Conservation (phyloP, 2,329 filamentous ascomycete species). For the Fusarium musae region DNA sequence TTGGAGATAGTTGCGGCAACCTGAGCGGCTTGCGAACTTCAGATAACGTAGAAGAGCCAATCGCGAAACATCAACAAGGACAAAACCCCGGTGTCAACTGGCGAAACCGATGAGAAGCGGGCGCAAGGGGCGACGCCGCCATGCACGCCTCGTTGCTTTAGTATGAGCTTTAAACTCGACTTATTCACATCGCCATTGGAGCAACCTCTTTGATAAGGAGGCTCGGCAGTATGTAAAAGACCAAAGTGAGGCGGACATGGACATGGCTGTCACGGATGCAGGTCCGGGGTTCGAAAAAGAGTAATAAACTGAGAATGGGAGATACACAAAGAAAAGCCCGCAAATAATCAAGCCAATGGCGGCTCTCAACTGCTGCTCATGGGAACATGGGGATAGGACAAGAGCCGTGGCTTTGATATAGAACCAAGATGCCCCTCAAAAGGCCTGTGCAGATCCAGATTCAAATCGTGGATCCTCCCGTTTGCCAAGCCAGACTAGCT, state of each 20-base stretch:
- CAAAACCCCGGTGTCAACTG: not conserved
- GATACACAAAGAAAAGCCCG: not conserved
- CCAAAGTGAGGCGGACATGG: constrained; percentile 20
- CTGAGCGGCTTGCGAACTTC: constrained; percentile 13
- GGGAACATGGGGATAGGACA: constrained; percentile 31
- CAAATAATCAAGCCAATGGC: constrained; percentile 34
- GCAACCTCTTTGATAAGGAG: constrained; percentile 25
- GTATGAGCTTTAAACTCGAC: constrained; percentile 26
- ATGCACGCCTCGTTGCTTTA: constrained; percentile 21
- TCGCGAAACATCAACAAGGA: constrained; percentile 1
- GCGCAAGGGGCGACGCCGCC: constrained; percentile 28
- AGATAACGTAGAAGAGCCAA: constrained; percentile 17
- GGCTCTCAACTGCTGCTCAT: constrained; percentile 25
- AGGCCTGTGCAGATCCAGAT: constrained; percentile 28
- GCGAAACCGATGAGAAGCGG: constrained; percentile 11
- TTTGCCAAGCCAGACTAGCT: not conserved
- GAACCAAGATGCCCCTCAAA: constrained; percentile 32
- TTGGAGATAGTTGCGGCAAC: not conserved
- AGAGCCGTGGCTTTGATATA: constrained; percentile 26
- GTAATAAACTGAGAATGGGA: not conserved
- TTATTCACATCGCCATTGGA: constrained; percentile 17
- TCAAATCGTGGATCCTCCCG: constrained; percentile 8
- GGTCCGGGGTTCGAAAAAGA: not conserved
- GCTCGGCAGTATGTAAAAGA: constrained; percentile 14
- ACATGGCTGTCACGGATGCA: constrained; percentile 18